phyloP scores from a whole-genome alignment of 768 basidiomycete genomes.

The Holtermanniella nyarrowii region DNA sequence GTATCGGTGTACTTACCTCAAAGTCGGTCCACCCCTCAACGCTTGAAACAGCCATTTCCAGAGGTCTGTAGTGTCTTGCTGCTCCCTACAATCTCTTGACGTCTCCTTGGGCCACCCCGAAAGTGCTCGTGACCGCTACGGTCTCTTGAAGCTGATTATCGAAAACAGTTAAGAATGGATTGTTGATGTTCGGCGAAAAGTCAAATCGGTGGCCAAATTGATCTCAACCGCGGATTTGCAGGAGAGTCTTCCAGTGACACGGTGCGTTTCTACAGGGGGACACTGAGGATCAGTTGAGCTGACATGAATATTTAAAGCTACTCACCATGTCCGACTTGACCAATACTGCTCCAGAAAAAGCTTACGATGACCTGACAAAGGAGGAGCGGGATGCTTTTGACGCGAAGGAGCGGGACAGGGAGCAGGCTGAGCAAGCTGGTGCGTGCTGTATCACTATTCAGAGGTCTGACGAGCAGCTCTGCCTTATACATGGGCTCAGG shows the following conservation, averaged over 20 bases:
- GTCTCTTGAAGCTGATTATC: too few species aligned
- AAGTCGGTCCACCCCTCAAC: background rate
- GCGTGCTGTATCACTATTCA: constrained; percentile 8
- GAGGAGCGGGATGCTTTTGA: constrained; percentile 69
- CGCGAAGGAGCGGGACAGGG: constrained; percentile 54
- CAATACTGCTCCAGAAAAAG: constrained; percentile 4
- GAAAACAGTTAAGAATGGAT: too few species aligned
- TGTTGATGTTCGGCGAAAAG: background rate
- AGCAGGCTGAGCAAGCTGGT: constrained; percentile 77
- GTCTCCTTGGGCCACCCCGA: too few species aligned
- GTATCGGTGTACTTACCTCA: background rate
- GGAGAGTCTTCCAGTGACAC: too few species aligned
- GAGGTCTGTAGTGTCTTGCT: too few species aligned
- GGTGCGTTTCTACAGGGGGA: too few species aligned
- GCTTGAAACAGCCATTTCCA: background rate
- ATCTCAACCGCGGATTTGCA: too few species aligned
- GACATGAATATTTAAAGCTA: too few species aligned
- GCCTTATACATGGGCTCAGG: constrained; percentile 86
- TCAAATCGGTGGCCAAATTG: too few species aligned
- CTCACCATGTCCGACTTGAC: background rate
- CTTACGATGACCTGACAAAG: constrained; percentile 64
- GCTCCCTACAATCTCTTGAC: too few species aligned
- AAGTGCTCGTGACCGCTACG: too few species aligned
- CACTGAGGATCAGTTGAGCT: too few species aligned
- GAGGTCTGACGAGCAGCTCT: constrained; percentile 48